Percentiles rank a stretch among this genome's conserved stretches.
These are phyloP conservation scores for Fraxinus anomala DNA, from an alignment of 257 asterid species.

Conservation along the genomic window DNA sequence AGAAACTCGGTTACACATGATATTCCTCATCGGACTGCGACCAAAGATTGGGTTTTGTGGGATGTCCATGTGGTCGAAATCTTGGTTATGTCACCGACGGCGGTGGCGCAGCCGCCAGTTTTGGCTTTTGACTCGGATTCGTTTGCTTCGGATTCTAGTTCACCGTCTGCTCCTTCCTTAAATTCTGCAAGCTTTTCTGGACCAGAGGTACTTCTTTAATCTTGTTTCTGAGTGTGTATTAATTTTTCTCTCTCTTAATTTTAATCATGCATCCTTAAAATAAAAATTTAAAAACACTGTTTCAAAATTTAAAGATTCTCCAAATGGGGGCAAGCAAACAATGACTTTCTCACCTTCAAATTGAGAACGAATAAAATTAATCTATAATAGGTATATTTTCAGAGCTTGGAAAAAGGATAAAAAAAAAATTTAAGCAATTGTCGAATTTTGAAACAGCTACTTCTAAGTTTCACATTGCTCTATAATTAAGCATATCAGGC, in stretches of 20 bases:
- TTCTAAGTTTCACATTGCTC: not conserved
- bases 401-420: not conserved
- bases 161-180: slow-evolving; percentile 32
- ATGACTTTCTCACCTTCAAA: too few species aligned
- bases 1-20: slow-evolving; percentile 52
- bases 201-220: slow-evolving; percentile 36
- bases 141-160: slow-evolving; percentile 35
- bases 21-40: slow-evolving; percentile 42
- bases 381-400: not conserved
- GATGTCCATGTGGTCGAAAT: slow-evolving; percentile 49
- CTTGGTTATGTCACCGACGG: slow-evolving; percentile 29
- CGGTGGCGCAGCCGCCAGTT: slow-evolving; percentile 32
- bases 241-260: too few species aligned
- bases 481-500: not conserved
- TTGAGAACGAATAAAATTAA: too few species aligned
- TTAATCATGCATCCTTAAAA: too few species aligned
- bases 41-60: slow-evolving; percentile 54
- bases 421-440: too few species aligned
- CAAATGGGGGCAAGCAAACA: too few species aligned
- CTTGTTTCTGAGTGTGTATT: not conserved
- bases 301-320: too few species aligned
- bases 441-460: too few species aligned
- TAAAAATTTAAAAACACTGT: too few species aligned
- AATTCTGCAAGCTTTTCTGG: slow-evolving; percentile 37
- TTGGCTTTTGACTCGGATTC: slow-evolving; percentile 36